Evolutionary conservation across 108 stramenopile genomes (phyloP).

Genomic region (Mediolabrus comicus): DNA sequence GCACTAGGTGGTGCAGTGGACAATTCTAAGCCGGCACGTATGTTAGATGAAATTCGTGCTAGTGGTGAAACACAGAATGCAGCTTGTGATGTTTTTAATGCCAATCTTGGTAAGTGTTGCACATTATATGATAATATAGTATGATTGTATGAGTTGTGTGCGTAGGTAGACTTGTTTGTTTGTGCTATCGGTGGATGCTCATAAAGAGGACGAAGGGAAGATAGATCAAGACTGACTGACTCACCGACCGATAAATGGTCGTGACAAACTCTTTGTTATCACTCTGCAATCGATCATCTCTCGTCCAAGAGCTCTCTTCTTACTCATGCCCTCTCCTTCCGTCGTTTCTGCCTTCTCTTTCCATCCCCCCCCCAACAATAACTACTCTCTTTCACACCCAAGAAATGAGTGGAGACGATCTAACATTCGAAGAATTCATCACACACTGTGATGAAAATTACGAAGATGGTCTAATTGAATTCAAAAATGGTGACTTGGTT

Average conservation of each 20-base stretch:
- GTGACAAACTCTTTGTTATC: no score
- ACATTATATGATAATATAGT: no score
- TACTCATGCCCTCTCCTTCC: neutral
- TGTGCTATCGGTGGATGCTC: no score
- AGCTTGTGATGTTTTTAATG: slow-evolving; percentile 80
- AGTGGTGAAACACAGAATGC: slow-evolving; percentile 79
- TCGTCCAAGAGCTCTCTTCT: no score
- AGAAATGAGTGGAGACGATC: slow-evolving; percentile 75
- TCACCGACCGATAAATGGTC: no score
- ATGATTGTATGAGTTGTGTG: neutral
- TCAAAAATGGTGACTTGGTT: slow-evolving; percentile 82
- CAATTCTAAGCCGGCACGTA: slow-evolving; percentile 70
- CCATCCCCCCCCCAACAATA: neutral
- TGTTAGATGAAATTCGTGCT: slow-evolving; percentile 81
- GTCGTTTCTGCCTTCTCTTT: neutral
- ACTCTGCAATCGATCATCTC: no score
- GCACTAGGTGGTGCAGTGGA: slow-evolving; percentile 82
- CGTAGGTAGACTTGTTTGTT: neutral
- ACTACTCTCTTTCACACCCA: neutral
- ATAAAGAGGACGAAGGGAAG: no score
- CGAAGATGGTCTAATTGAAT: slow-evolving; percentile 74
- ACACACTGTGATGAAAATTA: slow-evolving; percentile 74
- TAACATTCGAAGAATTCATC: slow-evolving; percentile 85
- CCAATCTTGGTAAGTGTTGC: slow-evolving; percentile 66
- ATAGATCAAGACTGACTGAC: no score